Evolutionary conservation across 805 yeast genomes (phyloP), one percentile per base, ranked within the genome.

Genomic region (Soucietia sequanensis): DNA sequence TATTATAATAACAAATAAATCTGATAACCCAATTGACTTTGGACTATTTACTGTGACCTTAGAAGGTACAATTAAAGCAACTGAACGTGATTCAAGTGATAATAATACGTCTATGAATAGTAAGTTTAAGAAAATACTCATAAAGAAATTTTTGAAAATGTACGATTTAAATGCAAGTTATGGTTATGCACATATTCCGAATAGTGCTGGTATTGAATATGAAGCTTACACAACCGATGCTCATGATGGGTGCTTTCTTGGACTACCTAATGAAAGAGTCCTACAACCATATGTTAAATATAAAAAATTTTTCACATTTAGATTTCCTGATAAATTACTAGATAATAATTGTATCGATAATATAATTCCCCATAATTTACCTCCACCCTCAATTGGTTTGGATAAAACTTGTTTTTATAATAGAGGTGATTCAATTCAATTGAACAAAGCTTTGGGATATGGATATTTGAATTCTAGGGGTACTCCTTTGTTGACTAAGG

Each of bases 81-180:
- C 52, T 3, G 62, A 62, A 39, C 35, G 52, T 16, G 46, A 48
- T 16, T 28, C 33, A 5, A 34, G 46, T 20, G 32, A 43, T 5
- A 39, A 40, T 21, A 22, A 23, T 12, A n/a, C 13, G 6, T 8
- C 23, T 21, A n/a, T 19, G 15, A 19, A 29, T 14, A 33, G 34
- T 8, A 54, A 51, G 31, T 57, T 50, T 33, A 54, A 50, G 27
- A 60, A 58, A 32, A 50, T 67, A 4, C 41, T 66, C 33, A 60
- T 64, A 50, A 76, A 78, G 43, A 70, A 76, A 43, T 74, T 78
- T 41, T 48, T 79, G 31, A 70, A 77, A 43, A 79, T 77, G 82
- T 74, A 77, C 32, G 84, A 79, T 47, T 46, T 78, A 29, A 70
- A 74, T 50, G 84, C 84, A 2, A 72, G 81, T 6, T 72, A 68